A percentile compares a stretch with the other conserved stretches of the same genome.
These are phyloP conservation scores for Phytophthora agathidicida DNA, from an alignment of 352 stramenopile species.

Conservation along the genomic window DNA sequence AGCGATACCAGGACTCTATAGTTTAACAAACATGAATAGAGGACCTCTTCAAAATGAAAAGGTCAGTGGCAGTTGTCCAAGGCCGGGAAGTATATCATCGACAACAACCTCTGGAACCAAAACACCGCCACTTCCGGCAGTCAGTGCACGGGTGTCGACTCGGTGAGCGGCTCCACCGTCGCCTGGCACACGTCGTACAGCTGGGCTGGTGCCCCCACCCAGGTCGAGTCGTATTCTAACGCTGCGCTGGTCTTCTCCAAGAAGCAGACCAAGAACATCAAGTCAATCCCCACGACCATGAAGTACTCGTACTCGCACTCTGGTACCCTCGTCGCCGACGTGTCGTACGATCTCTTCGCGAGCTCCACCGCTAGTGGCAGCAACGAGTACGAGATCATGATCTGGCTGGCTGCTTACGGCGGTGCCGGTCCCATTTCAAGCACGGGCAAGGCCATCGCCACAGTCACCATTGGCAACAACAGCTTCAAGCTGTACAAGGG, in stretches of 20 bases:
- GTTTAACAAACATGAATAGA: too few species aligned
- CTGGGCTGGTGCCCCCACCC: slow-evolving; percentile 30
- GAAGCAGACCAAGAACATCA: slow-evolving; percentile 32
- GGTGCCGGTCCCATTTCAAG: slow-evolving; percentile 34
- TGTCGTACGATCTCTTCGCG: slow-evolving; percentile 43
- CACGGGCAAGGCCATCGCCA: slow-evolving; percentile 33
- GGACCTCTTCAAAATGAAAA: too few species aligned
- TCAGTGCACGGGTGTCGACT: slow-evolving; percentile 46
- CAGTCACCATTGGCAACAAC: slow-evolving; percentile 14
- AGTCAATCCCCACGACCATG: slow-evolving; percentile 38
- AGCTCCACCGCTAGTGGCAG: slow-evolving; percentile 26
- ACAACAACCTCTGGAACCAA: slow-evolving; percentile 48
- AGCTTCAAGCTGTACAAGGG: slow-evolving; percentile 35
- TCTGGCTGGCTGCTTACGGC: slow-evolving; percentile 35
- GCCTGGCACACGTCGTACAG: slow-evolving; percentile 44
- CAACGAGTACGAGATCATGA: slow-evolving; percentile 48
- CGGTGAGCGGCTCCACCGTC: slow-evolving; percentile 25
- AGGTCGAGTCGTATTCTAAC: slow-evolving; percentile 51
- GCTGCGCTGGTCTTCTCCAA: slow-evolving; percentile 34
- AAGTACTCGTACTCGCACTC: slow-evolving; percentile 38
- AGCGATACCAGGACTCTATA: too few species aligned
- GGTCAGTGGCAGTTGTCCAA: slow-evolving; percentile 30
- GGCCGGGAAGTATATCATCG: slow-evolving; percentile 40
- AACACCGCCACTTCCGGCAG: slow-evolving; percentile 32
- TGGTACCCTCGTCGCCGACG: slow-evolving; percentile 33